Evolutionary conservation across 192 early-diverging fungal species (phyloP), one percentile per base, ranked within the genome.

Genomic region (Polychytrium aggregatum): DNA sequence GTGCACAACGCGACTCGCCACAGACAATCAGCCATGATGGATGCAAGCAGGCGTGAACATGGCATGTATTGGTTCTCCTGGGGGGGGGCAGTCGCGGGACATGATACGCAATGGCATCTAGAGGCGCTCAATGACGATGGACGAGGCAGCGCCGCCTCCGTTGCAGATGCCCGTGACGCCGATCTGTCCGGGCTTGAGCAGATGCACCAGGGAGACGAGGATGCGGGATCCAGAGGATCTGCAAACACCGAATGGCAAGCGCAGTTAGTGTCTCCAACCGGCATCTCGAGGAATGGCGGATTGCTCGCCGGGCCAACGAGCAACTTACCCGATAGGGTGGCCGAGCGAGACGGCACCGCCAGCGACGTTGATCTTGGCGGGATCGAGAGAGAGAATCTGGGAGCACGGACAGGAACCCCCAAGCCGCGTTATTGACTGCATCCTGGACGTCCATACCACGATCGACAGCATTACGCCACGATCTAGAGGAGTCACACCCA

Each of bases 321-420:
- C n/a, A n/a, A n/a, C n/a, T n/a, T 57, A 66, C 38, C 94, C 94
- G 28, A 97, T 82, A 46, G 94, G 92, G 59, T 97, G 94, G 24
- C 94, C 94, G 41, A 94, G 76, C 2, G 87, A 85, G 30, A 96
- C 91, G 26, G 88, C 94, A 21, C 94, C 94, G 51, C 94, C 94
- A 57, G 76, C 77, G 22, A 92, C 80, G 56, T 97, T 97, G 51
- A 94, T 76, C 41, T 89, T 90, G 18, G 84, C 77, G 8, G 66
- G 67, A 41, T 69, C 70, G 39, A 97, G 63, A 17, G 66, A 75
- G 31, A 96, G 58, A 18, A 97, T 81, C 81, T 56, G 85, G 84
- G n/a, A n/a, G n/a, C n/a, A n/a, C n/a, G n/a, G n/a, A n/a, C n/a
- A n/a, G n/a, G n/a, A n/a, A n/a, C 9, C 86, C 84, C 46, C 79